phyloP scores from a whole-genome alignment of 805 yeast genomes.

The Zygosaccharomyces gambellarensis region DNA sequence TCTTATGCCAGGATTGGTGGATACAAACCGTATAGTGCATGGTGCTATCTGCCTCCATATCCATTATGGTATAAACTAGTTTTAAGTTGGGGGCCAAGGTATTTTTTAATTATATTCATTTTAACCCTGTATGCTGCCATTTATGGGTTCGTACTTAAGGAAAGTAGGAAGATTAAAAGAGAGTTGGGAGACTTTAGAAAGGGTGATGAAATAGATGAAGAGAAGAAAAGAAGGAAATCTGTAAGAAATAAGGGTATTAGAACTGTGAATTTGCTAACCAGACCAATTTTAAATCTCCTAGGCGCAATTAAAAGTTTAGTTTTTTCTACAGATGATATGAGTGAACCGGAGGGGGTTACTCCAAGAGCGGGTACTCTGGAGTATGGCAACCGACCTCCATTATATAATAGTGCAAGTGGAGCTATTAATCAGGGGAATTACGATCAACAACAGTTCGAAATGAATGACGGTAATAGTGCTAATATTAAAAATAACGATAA shows the following conservation, averaged over 20 bases:
- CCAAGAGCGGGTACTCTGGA: neutral
- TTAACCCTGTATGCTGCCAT: conserved; percentile 62
- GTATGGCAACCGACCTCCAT: neutral
- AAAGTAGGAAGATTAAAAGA: conserved; percentile 49
- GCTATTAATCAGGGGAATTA: neutral
- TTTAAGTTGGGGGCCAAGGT: conserved; percentile 80
- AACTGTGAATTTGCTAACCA: conserved; percentile 1
- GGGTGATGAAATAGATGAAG: conserved; percentile 6
- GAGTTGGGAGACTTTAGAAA: conserved; percentile 30
- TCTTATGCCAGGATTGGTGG: conserved; percentile 39
- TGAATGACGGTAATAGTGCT: neutral
- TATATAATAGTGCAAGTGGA: neutral
- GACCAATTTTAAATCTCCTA: conserved; percentile 11
- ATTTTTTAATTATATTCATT: conserved; percentile 57
- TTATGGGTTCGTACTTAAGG: conserved; percentile 64
- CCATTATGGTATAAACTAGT: conserved; percentile 73
- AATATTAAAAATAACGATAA: neutral
- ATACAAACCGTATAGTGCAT: conserved; percentile 58
- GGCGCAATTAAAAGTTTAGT: conserved; percentile 18
- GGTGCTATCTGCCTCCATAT: conserved; percentile 72
- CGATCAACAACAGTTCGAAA: neutral
- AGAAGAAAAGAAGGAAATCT: neutral
- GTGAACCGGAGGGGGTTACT: neutral
- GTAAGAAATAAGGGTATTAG: conserved; percentile 2
- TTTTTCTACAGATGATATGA: neutral